Conservation (phyloP, 306 rosid species). For the Casuarina equisetifolia region DNA sequence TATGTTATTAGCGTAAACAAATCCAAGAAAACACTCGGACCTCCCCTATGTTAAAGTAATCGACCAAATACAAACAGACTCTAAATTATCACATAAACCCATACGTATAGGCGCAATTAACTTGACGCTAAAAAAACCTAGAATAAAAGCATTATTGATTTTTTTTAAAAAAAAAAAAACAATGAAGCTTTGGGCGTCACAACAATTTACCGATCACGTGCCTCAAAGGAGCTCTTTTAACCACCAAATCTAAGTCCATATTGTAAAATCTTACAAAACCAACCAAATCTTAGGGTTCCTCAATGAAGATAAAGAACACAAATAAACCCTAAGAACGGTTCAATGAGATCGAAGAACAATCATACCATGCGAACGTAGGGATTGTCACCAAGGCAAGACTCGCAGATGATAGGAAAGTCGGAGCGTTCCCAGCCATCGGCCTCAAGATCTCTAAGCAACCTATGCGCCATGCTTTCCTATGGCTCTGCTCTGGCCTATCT, state of each 20-base stretch:
- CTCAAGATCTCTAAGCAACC: constrained; percentile 56
- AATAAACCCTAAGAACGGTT: background rate
- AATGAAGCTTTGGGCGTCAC: background rate
- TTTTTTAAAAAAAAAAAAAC: background rate
- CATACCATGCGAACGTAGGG: constrained; percentile 62
- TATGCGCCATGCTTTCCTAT: constrained; percentile 43
- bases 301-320: background rate
- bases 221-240: background rate
- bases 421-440: constrained; percentile 69
- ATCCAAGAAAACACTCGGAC: too few species aligned
- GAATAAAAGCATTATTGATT: background rate
- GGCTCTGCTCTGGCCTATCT: background rate
- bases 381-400: constrained; percentile 58
- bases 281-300: constrained; percentile 1
- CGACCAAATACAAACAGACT: too few species aligned
- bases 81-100: too few species aligned
- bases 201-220: background rate
- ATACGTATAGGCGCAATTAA: too few species aligned
- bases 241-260: background rate
- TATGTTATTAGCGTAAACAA: too few species aligned
- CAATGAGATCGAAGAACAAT: background rate
- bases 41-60: too few species aligned
- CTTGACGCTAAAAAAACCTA: too few species aligned
- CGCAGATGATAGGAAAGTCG: constrained; percentile 61
- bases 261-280: background rate